Percentiles rank a stretch among this genome's conserved stretches.
Evolutionary conservation across 352 stramenopile genomes (phyloP).

Genomic region (Phytophthora citricola): DNA sequence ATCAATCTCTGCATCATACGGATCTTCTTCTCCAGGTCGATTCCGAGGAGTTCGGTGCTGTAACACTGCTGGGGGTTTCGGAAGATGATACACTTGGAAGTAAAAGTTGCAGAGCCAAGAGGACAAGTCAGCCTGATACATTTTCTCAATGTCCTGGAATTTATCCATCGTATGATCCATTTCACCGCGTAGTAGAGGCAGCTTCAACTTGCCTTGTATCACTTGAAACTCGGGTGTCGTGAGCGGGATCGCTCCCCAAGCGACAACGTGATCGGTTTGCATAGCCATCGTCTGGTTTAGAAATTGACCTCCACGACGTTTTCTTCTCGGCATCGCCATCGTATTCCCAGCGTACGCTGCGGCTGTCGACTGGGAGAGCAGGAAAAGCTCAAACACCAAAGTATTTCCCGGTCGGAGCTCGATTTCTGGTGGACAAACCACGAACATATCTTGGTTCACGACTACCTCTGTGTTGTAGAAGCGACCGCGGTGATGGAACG

Average conservation of each 20-base stretch:
- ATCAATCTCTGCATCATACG: conserved; percentile 64
- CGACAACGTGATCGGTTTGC: conserved; percentile 77
- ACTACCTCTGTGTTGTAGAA: conserved; percentile 87
- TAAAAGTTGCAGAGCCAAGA: conserved; percentile 93
- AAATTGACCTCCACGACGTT: conserved; percentile 18
- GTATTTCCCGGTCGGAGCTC: conserved; percentile 65
- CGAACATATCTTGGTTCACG: conserved; percentile 82
- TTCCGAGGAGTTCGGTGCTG: conserved; percentile 17
- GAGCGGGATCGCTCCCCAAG: conserved; percentile 84
- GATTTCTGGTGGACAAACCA: conserved; percentile 74
- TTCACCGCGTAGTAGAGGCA: conserved; percentile 86
- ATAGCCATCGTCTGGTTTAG: conserved; percentile 23
- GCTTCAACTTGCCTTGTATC: conserved; percentile 82
- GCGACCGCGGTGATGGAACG: conserved; percentile 79
- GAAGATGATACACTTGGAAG: conserved; percentile 67
- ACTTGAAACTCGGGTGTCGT: conserved; percentile 64
- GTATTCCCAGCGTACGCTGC: conserved; percentile 8
- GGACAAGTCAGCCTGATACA: conserved; percentile 74
- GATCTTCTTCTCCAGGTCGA: conserved; percentile 2
- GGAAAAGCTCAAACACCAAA: conserved; percentile 64
- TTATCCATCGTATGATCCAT: conserved; percentile 85
- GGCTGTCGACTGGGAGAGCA: conserved; percentile 27
- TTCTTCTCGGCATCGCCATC: conserved; percentile 11
- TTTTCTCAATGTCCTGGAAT: conserved; percentile 70
- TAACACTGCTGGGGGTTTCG: conserved; percentile 33